Base-by-base conservation (phyloP, 805 yeast genomes). In the Sugiyamaella smithiae region DNA sequence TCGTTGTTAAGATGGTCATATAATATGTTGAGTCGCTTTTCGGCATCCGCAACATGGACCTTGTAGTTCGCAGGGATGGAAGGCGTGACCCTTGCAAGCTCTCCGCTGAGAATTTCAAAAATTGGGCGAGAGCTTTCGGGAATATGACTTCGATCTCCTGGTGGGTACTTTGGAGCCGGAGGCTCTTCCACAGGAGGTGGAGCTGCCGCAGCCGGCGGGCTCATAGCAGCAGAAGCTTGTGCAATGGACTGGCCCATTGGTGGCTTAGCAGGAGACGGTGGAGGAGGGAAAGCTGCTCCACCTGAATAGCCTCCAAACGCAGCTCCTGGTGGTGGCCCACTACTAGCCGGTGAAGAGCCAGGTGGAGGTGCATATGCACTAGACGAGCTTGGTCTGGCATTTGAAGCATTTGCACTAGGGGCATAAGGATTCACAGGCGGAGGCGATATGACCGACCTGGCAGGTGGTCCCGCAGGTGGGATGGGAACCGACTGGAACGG, bases 11-110 rank as follows among this genome's bases (percentile, higher is more conserved):
- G 76, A 58, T 83, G 88, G 57, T 82, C 89, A 64, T 77, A 88
- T 54, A 93, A 71, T 45, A 88, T 76, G 54, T 80, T 77, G 49
- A 93, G 68, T 65, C 98, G 80, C 71, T 85, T 84, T 57, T 83
- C 91, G 62, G 95, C 81, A 65, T 91, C 98, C 40, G 68, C 71
- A 45, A 85, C 76, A 61, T 88, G 97, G 53, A 80, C 84, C 23
- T 76, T 65, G 60, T 78, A 88, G 63, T 80, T 81, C 43, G 80
- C 85, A 22, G 96, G 96, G 37, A 88, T 77, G 40, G 74, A 71
- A 14, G 95, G 91, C 57, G 82, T 77, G 14, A 88, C 81, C 25
- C 79, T 73, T 23, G 72, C 77, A 57, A 88, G 66, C 56, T 80
- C 81, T 3, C 67, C 63, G 11, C 72, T 69, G 47, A 93, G 74